These are phyloP conservation scores for Auricularia cornea DNA, from an alignment of 768 basidiomycete species.

Conservation along the genomic window DNA sequence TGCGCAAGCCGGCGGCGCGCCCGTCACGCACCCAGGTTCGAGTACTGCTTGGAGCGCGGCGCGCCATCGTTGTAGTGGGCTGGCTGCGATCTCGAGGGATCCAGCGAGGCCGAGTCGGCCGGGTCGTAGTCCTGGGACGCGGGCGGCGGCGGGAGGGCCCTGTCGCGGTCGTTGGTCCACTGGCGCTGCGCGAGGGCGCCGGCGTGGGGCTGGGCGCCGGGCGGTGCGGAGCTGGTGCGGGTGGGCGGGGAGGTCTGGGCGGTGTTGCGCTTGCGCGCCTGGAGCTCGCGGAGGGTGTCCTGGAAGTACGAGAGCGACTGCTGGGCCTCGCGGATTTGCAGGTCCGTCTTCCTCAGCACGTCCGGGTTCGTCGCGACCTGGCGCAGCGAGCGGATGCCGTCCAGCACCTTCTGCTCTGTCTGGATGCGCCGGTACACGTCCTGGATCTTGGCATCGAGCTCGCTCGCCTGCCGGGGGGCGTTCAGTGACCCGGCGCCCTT, in stretches of 20 bases:
- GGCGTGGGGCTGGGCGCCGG: conserved; percentile 27
- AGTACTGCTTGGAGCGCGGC: conserved; percentile 57
- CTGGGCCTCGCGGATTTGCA: conserved; percentile 81
- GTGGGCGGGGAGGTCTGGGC: conserved; percentile 37
- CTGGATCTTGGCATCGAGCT: conserved; percentile 85
- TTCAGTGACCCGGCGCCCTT: no score
- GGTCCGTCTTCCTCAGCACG: conserved; percentile 72
- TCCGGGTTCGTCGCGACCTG: conserved; percentile 82
- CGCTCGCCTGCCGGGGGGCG: conserved; percentile 8
- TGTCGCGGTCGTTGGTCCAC: conserved; percentile 21
- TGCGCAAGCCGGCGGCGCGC: background rate
- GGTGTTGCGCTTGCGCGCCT: conserved; percentile 49
- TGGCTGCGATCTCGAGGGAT: conserved; percentile 1
- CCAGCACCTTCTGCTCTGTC: conserved; percentile 88
- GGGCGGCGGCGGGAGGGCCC: conserved; percentile 39
- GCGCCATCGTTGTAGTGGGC: conserved; percentile 18
- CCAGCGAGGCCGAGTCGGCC: background rate
- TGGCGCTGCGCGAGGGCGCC: conserved; percentile 15
- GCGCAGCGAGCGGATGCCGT: conserved; percentile 69
- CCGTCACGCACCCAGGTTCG: conserved; percentile 43
- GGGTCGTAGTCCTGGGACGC: conserved; percentile 23
- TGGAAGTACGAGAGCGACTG: conserved; percentile 81
- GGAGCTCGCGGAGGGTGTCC: conserved; percentile 73
- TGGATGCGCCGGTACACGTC: conserved; percentile 85
- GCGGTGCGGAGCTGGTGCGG: conserved; percentile 48